phyloP scores from a whole-genome alignment of 2,329 filamentous ascomycete genomes.

The Nannizziopsis barbatae region DNA sequence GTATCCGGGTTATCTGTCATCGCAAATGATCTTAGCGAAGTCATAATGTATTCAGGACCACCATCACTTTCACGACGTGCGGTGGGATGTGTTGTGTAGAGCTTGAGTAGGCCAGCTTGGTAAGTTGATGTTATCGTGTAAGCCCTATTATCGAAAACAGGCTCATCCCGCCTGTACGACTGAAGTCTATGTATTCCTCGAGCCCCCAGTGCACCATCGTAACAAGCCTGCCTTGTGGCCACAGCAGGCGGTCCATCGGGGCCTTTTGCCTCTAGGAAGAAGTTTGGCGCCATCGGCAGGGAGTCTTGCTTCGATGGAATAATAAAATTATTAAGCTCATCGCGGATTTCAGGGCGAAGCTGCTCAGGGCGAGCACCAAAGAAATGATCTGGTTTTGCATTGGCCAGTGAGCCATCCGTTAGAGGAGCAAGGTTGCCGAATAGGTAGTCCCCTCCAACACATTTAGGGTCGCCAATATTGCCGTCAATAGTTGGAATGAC shows the following conservation, averaged over 20 bases:
- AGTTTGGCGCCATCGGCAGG: constrained; percentile 14
- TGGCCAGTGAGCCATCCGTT: constrained; percentile 19
- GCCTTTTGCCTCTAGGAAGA: constrained; percentile 34
- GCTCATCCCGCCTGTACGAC: constrained; percentile 24
- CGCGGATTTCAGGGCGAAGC: constrained; percentile 20
- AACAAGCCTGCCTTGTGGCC: constrained; percentile 27
- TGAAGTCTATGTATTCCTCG: constrained; percentile 32
- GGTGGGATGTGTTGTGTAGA: constrained; percentile 10
- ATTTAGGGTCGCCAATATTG: constrained; percentile 16
- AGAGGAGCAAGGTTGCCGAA: constrained; percentile 31
- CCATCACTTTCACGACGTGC: neutral
- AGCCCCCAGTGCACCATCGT: constrained; percentile 30
- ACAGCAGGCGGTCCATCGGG: constrained; percentile 24
- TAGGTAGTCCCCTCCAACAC: constrained; percentile 18
- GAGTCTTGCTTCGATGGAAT: constrained; percentile 19
- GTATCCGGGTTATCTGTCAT: constrained; percentile 22
- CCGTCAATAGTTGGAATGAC: constrained; percentile 24
- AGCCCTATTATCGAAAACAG: constrained; percentile 30
- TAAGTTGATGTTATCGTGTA: constrained; percentile 27
- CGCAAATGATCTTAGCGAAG: constrained; percentile 17
- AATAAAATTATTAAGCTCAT: constrained; percentile 19
- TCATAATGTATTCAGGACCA: constrained; percentile 12
- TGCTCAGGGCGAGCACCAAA: constrained; percentile 24
- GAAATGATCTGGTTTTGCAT: constrained; percentile 25
- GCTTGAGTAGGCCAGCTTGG: constrained; percentile 9